Evolutionary conservation across 2,329 filamentous ascomycete genomes (phyloP), one percentile per base, ranked within the genome.

Genomic region (Talaromyces sp.): DNA sequence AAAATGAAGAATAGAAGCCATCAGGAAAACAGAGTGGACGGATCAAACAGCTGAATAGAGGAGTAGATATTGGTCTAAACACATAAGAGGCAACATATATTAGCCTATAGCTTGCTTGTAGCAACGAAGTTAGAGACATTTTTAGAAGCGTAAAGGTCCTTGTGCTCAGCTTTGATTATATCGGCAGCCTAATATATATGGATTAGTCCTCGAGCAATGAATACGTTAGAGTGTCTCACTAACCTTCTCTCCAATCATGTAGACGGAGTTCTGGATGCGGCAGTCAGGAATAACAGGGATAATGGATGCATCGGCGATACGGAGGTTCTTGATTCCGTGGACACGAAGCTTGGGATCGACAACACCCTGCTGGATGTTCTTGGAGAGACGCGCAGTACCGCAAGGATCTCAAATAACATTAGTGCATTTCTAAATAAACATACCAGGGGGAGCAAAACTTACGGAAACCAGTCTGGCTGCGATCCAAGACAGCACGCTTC

Each of bases 261-360:
- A 89, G 2, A 88, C 85, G 2, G 83, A 80, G 65, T 86, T 87
- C 72, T 88, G 85, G 57, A 87, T 87, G 1, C 85, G 81, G 76
- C 85, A 79, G 80, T 85, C 66, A 72, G 85, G 73, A 81, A 85
- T 72, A 10, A 86, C 78, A 0, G 85, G 85, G 13, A 87, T 83
- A 24, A 86, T 73, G 0, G 82, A 85, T 0, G 85, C 85, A 70
- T 88, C 85, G 39, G 83, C 81, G 11, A 87, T 79, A 9, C 85
- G 80, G 2, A 87, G 78, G 24, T 80, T 82, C 62, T 82, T 79
- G 57, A 87, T 74, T 0, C 85, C 85, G 66, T 84, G 81, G 3
- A 88, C 85, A 63, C 78, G 80, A 1, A 87, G 80, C 7, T 70
- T 73, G 14, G 76, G 71, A 69, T 87, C 82, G 0, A 87, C 83